Evolutionary conservation across 73 alveolate genomes (phyloP).

Genomic region (Effrenium voratum): DNA sequence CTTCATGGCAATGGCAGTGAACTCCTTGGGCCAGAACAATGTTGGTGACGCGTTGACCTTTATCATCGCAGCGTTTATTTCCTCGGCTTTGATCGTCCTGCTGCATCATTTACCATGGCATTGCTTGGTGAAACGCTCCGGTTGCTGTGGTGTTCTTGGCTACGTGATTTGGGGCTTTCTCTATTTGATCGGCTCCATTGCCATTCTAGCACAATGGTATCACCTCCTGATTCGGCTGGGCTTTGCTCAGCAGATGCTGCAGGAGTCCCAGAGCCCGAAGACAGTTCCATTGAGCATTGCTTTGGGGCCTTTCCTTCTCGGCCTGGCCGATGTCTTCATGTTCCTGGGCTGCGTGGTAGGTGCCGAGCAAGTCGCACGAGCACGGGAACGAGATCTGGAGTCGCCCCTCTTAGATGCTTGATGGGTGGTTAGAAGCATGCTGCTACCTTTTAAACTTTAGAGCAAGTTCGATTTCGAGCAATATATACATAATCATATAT

Average conservation of each 20-base stretch:
- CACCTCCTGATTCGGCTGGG: neutral
- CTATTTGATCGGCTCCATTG: neutral
- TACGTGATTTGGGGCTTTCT: neutral
- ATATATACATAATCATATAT: no score
- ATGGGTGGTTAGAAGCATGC: no score
- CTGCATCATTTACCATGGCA: neutral
- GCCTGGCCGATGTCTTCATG: conserved; percentile 12
- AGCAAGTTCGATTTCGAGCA: no score
- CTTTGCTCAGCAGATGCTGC: neutral
- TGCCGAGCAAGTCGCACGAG: neutral
- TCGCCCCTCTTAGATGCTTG: conserved; percentile 6
- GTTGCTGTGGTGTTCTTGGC: neutral
- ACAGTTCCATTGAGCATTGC: neutral
- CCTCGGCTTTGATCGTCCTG: neutral
- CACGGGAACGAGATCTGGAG: neutral
- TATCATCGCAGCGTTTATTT: neutral
- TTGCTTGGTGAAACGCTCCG: conserved; percentile 5
- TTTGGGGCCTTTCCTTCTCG: neutral
- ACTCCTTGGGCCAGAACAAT: neutral
- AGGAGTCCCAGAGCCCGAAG: neutral
- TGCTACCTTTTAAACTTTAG: no score
- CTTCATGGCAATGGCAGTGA: neutral
- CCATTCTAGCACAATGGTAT: neutral
- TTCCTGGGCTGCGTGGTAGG: neutral
- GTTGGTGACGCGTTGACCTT: neutral